Evolutionary conservation across 805 yeast species (phyloP).

Genomic region (Schwanniomyces vanrijiae): DNA sequence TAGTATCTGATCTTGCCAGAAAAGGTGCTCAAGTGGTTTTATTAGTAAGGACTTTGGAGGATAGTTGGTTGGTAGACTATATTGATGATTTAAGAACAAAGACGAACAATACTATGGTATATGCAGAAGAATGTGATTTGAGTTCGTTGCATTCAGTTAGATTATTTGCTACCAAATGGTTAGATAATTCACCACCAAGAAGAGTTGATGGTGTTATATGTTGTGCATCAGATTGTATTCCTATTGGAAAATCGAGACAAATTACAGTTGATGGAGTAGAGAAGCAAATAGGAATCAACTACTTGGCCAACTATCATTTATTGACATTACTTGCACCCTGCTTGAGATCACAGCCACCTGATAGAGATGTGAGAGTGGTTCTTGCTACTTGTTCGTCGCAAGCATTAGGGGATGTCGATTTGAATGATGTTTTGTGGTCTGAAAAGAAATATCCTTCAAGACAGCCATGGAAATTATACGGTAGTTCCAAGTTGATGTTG

Average conservation of each 20-base stretch:
- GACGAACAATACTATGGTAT: conserved; percentile 72
- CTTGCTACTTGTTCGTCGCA: conserved; percentile 79
- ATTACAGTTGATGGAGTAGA: conserved; percentile 83
- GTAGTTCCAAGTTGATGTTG: conserved; percentile 77
- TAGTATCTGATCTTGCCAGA: conserved; percentile 70
- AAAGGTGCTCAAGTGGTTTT: conserved; percentile 86
- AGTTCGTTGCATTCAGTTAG: conserved; percentile 72
- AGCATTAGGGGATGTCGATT: conserved; percentile 65
- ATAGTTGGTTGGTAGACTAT: conserved; percentile 73
- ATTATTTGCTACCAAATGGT: conserved; percentile 91
- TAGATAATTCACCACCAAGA: conserved; percentile 87
- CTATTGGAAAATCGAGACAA: conserved; percentile 64
- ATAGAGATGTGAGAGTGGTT: conserved; percentile 85
- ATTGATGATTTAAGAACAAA: conserved; percentile 71
- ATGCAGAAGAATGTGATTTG: conserved; percentile 89
- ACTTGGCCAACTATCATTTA: conserved; percentile 77
- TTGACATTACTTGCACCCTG: conserved; percentile 81
- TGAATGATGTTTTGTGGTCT: conserved; percentile 66
- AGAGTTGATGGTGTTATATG: conserved; percentile 87
- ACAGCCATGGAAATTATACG: conserved; percentile 75
- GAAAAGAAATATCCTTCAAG: conserved; percentile 54
- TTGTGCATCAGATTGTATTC: conserved; percentile 81
- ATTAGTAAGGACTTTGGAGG: conserved; percentile 64
- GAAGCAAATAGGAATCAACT: conserved; percentile 79
- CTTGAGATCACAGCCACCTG: conserved; percentile 86